Evolutionary conservation across 371 early-diverging fungal genomes (phyloP).

Genomic region (Actinomortierella ambigua): DNA sequence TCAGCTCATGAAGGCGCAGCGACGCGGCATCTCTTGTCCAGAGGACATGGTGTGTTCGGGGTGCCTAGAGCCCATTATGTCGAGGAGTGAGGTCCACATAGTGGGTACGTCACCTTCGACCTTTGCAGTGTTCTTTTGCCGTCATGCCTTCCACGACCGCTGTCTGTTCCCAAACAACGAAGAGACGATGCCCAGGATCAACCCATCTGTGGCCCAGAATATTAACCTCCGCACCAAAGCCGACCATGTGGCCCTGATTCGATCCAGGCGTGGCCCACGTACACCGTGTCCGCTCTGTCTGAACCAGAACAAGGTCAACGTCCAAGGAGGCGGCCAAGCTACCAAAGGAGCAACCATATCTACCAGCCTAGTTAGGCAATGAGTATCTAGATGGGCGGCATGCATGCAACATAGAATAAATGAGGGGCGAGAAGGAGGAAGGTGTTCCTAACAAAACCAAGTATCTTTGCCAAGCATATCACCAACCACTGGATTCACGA

Average conservation of each 20-base stretch:
- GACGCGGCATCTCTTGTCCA: slow-evolving; percentile 67
- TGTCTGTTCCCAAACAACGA: slow-evolving; percentile 56
- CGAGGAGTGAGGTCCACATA: slow-evolving; percentile 46
- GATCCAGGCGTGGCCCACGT: slow-evolving; percentile 51
- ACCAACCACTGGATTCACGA: too few species aligned
- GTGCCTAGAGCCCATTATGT: slow-evolving; percentile 66
- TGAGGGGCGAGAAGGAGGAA: not conserved
- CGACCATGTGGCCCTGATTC: slow-evolving; percentile 59
- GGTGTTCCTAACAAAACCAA: too few species aligned
- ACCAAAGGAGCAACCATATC: too few species aligned
- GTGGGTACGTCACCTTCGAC: slow-evolving; percentile 20
- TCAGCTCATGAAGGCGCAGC: slow-evolving; percentile 73
- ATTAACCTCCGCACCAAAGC: slow-evolving; percentile 52
- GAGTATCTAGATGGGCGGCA: too few species aligned
- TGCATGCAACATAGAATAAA: too few species aligned
- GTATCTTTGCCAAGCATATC: too few species aligned
- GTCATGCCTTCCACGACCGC: slow-evolving; percentile 72
- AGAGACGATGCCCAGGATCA: slow-evolving; percentile 37
- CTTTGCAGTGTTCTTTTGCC: slow-evolving; percentile 74
- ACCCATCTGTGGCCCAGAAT: slow-evolving; percentile 35
- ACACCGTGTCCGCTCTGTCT: slow-evolving; percentile 61
- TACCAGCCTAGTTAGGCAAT: too few species aligned
- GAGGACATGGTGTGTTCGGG: slow-evolving; percentile 65
- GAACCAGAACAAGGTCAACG: slow-evolving; percentile 53
- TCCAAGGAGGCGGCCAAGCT: too few species aligned